Evolutionary conservation across 805 yeast species (phyloP).

Genomic region (Candida taoyuanica): DNA sequence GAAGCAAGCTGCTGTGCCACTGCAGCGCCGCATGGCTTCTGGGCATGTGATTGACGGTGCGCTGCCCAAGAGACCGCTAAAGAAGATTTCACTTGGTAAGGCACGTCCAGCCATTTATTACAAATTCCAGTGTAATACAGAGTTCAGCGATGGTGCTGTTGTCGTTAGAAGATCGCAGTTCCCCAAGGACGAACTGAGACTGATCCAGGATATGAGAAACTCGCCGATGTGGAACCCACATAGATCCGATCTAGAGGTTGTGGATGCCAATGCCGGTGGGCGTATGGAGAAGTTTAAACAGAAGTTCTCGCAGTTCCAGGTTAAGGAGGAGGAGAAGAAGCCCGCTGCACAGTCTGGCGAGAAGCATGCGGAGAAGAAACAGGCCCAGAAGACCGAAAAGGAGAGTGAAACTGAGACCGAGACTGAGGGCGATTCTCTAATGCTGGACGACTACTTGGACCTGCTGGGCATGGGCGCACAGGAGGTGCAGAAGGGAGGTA

Average conservation of each 20-base stretch:
- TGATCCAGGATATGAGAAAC: conserved; percentile 86
- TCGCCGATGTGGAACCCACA: conserved; percentile 86
- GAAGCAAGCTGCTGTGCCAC: not conserved
- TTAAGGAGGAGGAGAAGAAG: conserved; percentile 28
- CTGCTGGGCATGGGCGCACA: conserved; percentile 54
- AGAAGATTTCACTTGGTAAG: conserved; percentile 70
- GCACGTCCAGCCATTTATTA: conserved; percentile 92
- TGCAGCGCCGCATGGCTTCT: conserved; percentile 13
- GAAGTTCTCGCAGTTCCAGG: conserved; percentile 51
- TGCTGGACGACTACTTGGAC: conserved; percentile 49
- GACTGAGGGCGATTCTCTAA: conserved; percentile 17
- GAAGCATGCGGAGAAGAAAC: conserved; percentile 4
- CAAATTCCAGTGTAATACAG: conserved; percentile 85
- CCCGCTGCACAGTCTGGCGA: conserved; percentile 15
- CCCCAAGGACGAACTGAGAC: conserved; percentile 81
- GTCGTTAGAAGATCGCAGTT: conserved; percentile 76
- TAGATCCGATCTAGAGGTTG: conserved; percentile 66
- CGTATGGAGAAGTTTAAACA: conserved; percentile 70
- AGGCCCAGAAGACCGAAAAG: conserved; percentile 6
- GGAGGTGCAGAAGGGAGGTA: conserved; percentile 55
- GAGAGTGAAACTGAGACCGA: conserved; percentile 5
- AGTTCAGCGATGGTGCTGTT: conserved; percentile 92
- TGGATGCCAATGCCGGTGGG: conserved; percentile 82
- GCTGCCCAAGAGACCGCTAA: conserved; percentile 52
- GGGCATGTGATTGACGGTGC: conserved; percentile 21